Percentiles rank a stretch among this genome's conserved stretches.
These are phyloP conservation scores for Diaporthe sp. DNA, from an alignment of 2,329 filamentous ascomycete genomes.

Conservation along the genomic window DNA sequence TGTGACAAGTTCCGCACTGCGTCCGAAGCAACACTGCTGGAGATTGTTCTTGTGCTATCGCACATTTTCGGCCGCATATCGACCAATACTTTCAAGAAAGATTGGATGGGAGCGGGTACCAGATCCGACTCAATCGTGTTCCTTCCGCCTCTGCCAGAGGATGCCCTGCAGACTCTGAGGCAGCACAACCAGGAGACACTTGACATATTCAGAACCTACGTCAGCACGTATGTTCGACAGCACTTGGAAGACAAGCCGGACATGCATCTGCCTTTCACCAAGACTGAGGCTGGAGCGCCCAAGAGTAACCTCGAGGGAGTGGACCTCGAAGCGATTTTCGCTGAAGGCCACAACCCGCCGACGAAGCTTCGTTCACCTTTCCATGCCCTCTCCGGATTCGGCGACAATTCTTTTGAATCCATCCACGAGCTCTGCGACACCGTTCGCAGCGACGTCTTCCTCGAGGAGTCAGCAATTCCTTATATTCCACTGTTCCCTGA, in stretches of 20 bases:
- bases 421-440: constrained; percentile 78
- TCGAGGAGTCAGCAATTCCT: constrained; percentile 81
- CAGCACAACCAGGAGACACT: constrained; percentile 77
- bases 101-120: constrained; percentile 63
- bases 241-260: constrained; percentile 68
- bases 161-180: constrained; percentile 68
- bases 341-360: constrained; percentile 47
- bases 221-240: constrained; percentile 77
- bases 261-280: constrained; percentile 70
- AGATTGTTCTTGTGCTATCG: constrained; percentile 77
- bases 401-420: constrained; percentile 70
- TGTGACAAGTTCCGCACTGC: constrained; percentile 69
- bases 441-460: constrained; percentile 77
- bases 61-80: constrained; percentile 78
- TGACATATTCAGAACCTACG: constrained; percentile 76
- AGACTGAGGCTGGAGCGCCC: constrained; percentile 57
- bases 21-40: constrained; percentile 64
- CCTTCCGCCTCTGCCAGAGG: constrained; percentile 72
- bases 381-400: constrained; percentile 77
- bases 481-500: constrained; percentile 74
- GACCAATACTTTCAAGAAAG: constrained; percentile 59
- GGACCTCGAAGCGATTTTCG: constrained; percentile 41
- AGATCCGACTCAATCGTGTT: constrained; percentile 74
- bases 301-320: constrained; percentile 37
- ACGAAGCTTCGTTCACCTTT: constrained; percentile 75